Evolutionary conservation across 768 basidiomycete genomes (phyloP), one percentile per base, ranked within the genome.

Genomic region (Nevesoporus exiguus): DNA sequence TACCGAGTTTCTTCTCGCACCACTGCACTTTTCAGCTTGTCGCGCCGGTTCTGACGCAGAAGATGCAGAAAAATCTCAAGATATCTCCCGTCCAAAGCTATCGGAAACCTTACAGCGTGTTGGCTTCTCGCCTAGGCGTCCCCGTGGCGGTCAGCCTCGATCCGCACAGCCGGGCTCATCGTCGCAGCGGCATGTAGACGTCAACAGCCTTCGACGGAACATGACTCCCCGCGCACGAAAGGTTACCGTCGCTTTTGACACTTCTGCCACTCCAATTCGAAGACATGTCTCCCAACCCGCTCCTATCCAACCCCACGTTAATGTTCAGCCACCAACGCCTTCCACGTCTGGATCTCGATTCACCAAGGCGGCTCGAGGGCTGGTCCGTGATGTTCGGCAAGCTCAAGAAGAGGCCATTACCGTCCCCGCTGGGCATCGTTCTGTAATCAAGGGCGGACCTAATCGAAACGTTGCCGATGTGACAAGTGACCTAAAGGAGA

Each of bases 121-220:
- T 36, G 80, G 63, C 2, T 88, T 91, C 69, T 90, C 88, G 14
- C 89, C 89, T 1, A 84, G 86, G 64, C 80, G 90, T 14, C 89
- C 87, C 1, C 81, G 86, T 10, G 81, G 72, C 52, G 70, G 77
- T 5, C 73, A 70, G 29, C 49, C 59, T 30, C 62, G 54, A 47
- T 71, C 66, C 24, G 57, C 69, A 2, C 64, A 62, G 22, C 44
- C 54, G 10, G 66, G 61, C 21, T 3, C 54, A 14, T 64, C 54
- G 1, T 64, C 54, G 1, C 62, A 52, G 13, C 52, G 58, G 17
- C 14, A 56, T 9, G 34, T 51, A 14, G 66, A 70, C n/a, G 14
- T 34, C n/a, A 56, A 50, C 42, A 14, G 37, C 14, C 29, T 60
- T 41, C 57, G 69, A 15, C 57, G 69, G 3, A 60, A 49, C 45